Evolutionary conservation across 192 early-diverging fungal genomes (phyloP).

Genomic region (Funneliformis geosporum): DNA sequence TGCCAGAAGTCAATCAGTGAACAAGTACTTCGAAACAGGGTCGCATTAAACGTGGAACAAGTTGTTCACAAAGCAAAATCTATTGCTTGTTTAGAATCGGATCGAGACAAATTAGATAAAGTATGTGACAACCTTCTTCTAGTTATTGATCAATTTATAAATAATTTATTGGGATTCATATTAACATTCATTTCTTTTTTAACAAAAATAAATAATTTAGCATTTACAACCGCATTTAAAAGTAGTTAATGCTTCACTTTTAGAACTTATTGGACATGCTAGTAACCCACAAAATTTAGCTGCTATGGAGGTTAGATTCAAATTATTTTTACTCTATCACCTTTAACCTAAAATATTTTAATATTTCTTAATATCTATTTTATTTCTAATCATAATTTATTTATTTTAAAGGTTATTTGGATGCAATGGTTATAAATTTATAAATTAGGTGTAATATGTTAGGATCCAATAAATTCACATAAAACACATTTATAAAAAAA

Average conservation of each 20-base stretch:
- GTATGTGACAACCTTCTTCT: background rate
- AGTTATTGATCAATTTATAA: background rate
- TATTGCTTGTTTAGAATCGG: conserved; percentile 71
- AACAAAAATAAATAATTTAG: background rate
- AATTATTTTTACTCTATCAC: background rate
- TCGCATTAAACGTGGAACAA: conserved; percentile 71
- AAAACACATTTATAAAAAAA: too few relatives aligned
- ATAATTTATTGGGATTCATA: background rate
- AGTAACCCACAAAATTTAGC: conserved; percentile 91
- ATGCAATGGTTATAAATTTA: conserved; percentile 77
- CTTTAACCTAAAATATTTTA: background rate
- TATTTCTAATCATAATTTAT: background rate
- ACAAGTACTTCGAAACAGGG: conserved; percentile 62
- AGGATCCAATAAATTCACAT: too few relatives aligned
- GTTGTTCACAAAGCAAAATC: conserved; percentile 68
- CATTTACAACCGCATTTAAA: background rate
- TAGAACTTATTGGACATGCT: conserved; percentile 90
- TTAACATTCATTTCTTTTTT: background rate
- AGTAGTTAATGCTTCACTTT: conserved; percentile 71
- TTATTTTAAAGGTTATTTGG: conserved; percentile 61
- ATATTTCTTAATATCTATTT: background rate
- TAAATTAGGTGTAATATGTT: too few relatives aligned
- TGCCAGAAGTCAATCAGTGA: conserved; percentile 65
- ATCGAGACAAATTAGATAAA: conserved; percentile 62
- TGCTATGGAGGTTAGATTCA: conserved; percentile 77